Evolutionary conservation across 306 rosid species (phyloP).

Genomic region (Alnus rubra): DNA sequence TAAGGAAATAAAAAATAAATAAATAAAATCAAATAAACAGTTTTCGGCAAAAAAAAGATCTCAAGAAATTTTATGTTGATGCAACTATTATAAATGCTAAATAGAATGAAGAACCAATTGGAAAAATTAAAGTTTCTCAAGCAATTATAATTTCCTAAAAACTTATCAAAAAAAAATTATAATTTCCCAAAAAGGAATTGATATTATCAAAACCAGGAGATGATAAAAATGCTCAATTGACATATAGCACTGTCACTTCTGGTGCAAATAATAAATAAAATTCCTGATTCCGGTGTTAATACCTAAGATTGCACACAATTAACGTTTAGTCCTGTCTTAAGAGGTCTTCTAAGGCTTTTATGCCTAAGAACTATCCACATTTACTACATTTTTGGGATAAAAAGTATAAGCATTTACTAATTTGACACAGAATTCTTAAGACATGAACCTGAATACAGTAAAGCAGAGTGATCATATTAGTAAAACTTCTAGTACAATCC

Average conservation of each 20-base stretch:
- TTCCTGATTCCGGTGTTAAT: too few species aligned
- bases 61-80: background rate
- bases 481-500: background rate
- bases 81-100: background rate
- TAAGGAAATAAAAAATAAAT: too few species aligned
- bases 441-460: background rate
- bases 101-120: background rate
- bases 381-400: background rate
- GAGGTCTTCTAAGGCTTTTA: background rate
- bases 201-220: background rate
- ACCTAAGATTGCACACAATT: background rate
- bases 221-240: background rate
- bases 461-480: background rate
- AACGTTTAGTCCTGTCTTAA: background rate
- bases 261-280: background rate
- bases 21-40: too few species aligned
- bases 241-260: background rate
- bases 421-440: background rate
- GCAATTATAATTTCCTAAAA: background rate
- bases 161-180: background rate
- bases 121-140: background rate
- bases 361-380: background rate
- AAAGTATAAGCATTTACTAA: background rate
- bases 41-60: too few species aligned
- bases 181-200: background rate